phyloP scores from a whole-genome alignment of 345 rosid genomes.

The Eucalyptus brandiana region DNA sequence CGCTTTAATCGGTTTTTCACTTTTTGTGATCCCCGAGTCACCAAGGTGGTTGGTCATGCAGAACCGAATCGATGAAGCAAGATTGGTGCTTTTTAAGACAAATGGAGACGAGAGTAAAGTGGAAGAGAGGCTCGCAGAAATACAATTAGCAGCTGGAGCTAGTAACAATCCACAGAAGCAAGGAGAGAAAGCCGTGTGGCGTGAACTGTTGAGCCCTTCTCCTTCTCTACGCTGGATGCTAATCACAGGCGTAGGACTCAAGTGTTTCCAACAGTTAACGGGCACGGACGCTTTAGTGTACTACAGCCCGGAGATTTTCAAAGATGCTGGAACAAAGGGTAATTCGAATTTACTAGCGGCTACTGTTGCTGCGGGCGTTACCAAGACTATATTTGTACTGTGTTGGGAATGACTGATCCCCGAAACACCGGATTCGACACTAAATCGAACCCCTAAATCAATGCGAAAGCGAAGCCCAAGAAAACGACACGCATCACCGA shows the following conservation, averaged over 20 bases:
- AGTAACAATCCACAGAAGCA: slow-evolving; percentile 8
- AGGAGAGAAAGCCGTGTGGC: slow-evolving; percentile 65
- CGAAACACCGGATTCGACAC: too few species aligned
- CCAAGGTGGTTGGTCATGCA: slow-evolving; percentile 90
- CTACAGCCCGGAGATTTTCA: slow-evolving; percentile 67
- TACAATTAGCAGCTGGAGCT: slow-evolving; percentile 51
- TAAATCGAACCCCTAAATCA: too few species aligned
- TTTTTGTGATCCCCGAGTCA: slow-evolving; percentile 82
- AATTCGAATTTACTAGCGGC: slow-evolving; percentile 56
- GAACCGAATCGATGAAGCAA: slow-evolving; percentile 61
- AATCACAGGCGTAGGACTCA: slow-evolving; percentile 72
- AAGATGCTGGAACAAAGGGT: slow-evolving; percentile 46
- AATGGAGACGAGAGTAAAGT: slow-evolving; percentile 58
- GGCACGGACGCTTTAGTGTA: slow-evolving; percentile 73
- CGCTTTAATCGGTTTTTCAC: slow-evolving; percentile 50
- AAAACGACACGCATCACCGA: too few species aligned
- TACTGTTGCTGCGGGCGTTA: slow-evolving; percentile 60
- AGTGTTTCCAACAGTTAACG: slow-evolving; percentile 78
- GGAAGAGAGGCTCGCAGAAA: slow-evolving; percentile 70
- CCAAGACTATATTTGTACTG: slow-evolving; percentile 54
- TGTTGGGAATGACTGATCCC: too few species aligned
- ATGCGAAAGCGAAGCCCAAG: too few species aligned
- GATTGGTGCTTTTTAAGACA: slow-evolving; percentile 56
- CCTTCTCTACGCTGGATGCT: slow-evolving; percentile 56
- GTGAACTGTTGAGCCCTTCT: slow-evolving; percentile 61